A percentile compares a stretch with the other conserved stretches of the same genome.
Evolutionary conservation across 2,329 filamentous ascomycete genomes (phyloP).

Genomic region (Ophiobolus disseminans): DNA sequence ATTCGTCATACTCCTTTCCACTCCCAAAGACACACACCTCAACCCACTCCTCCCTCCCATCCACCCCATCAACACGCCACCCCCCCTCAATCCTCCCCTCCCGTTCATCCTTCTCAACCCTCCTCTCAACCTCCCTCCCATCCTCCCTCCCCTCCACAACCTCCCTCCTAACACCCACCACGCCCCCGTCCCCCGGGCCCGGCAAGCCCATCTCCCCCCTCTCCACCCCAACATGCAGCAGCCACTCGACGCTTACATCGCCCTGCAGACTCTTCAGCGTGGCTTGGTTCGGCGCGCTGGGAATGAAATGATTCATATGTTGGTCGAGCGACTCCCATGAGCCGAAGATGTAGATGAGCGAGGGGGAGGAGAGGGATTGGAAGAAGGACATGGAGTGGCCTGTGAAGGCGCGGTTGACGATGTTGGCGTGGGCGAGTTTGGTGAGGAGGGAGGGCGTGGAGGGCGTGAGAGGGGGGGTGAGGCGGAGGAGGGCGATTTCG

Average conservation of each 20-base stretch:
- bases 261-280: constrained; percentile 47
- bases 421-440: constrained; percentile 48
- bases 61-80: constrained; percentile 50
- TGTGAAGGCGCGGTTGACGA: constrained; percentile 49
- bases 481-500: constrained; percentile 55
- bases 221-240: constrained; percentile 52
- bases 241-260: constrained; percentile 51
- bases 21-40: constrained; percentile 51
- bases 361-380: constrained; percentile 55
- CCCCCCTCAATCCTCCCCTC: constrained; percentile 44
- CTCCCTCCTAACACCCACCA: constrained; percentile 32
- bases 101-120: constrained; percentile 32
- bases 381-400: constrained; percentile 49
- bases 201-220: neutral
- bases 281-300: constrained; percentile 51
- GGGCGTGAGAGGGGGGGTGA: constrained; percentile 34
- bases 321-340: constrained; percentile 54
- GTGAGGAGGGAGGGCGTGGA: constrained; percentile 29
- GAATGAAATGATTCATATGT: constrained; percentile 54
- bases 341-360: constrained; percentile 53
- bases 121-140: constrained; percentile 33
- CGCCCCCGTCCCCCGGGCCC: constrained; percentile 15
- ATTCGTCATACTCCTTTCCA: constrained; percentile 45
- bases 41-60: constrained; percentile 52
- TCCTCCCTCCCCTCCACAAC: constrained; percentile 7